These are phyloP conservation scores for Schizochytrium sp. DNA, from an alignment of 108 stramenopile genomes.

Conservation along the genomic window DNA sequence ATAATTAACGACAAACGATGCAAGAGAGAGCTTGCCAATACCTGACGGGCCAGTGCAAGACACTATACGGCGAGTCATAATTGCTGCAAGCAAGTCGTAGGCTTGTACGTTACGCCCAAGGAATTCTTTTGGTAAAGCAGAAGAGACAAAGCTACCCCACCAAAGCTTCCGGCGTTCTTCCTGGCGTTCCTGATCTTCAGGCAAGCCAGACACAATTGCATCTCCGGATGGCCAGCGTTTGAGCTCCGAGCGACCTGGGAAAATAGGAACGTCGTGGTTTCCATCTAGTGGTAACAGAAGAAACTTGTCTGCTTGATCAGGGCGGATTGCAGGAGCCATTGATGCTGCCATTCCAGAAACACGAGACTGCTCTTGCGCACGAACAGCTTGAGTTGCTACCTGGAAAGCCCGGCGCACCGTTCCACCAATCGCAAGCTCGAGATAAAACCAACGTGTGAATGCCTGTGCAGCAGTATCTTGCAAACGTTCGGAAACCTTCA, in stretches of 20 bases:
- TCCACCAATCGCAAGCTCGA: slow-evolving; percentile 81
- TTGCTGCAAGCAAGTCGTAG: slow-evolving; percentile 77
- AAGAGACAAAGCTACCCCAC: slow-evolving; percentile 68
- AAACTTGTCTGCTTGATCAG: slow-evolving; percentile 76
- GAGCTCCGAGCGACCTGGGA: slow-evolving; percentile 68
- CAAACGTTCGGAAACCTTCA: slow-evolving; percentile 83
- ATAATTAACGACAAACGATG: slow-evolving; percentile 82
- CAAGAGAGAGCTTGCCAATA: slow-evolving; percentile 82
- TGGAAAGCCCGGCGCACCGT: slow-evolving; percentile 88
- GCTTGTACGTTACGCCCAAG: slow-evolving; percentile 85
- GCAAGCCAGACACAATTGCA: slow-evolving; percentile 19
- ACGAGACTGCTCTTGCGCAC: slow-evolving; percentile 74
- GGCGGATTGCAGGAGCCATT: slow-evolving; percentile 73
- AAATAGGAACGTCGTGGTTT: slow-evolving; percentile 84
- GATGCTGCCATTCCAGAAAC: slow-evolving; percentile 73
- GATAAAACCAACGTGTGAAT: slow-evolving; percentile 86
- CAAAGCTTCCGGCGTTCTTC: slow-evolving; percentile 70
- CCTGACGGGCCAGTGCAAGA: slow-evolving; percentile 80
- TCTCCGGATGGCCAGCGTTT: slow-evolving; percentile 23
- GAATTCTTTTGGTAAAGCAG: slow-evolving; percentile 85
- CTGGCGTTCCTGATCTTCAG: slow-evolving; percentile 74
- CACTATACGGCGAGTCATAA: slow-evolving; percentile 79
- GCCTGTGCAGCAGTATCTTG: slow-evolving; percentile 86
- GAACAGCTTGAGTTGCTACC: slow-evolving; percentile 84
- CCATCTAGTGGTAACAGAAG: slow-evolving; percentile 83